Evolutionary conservation across 192 early-diverging fungal genomes (phyloP).

Genomic region (Cladochytrium replicatum): DNA sequence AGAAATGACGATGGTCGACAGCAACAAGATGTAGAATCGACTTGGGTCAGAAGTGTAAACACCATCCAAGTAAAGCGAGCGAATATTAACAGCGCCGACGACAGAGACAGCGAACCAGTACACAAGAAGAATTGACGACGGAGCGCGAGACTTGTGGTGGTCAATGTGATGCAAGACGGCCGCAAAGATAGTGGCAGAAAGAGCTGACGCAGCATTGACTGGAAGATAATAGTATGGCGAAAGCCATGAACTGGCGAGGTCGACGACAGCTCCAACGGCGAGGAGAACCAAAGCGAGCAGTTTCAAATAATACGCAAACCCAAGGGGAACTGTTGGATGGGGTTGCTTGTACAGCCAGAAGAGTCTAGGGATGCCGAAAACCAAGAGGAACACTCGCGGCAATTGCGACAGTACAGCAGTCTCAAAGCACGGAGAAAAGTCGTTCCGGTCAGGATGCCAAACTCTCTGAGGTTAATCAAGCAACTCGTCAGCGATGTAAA

Average conservation of each 20-base stretch:
- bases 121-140: constrained; percentile 44
- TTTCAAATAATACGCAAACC: constrained; percentile 14
- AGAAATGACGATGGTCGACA: constrained; percentile 10
- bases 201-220: background rate
- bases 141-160: constrained; percentile 28
- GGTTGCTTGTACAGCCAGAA: constrained; percentile 16
- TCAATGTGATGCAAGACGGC: constrained; percentile 33
- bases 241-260: background rate
- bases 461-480: too few species aligned
- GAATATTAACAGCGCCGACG: constrained; percentile 17
- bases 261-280: background rate
- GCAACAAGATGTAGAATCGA: constrained; percentile 6
- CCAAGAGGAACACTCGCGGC: constrained; percentile 21
- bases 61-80: constrained; percentile 28
- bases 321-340: constrained; percentile 5
- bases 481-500: too few species aligned
- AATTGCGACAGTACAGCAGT: constrained; percentile 11
- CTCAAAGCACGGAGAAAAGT: too few species aligned
- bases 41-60: constrained; percentile 10
- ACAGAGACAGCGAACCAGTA: constrained; percentile 36
- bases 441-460: too few species aligned
- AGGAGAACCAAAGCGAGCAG: constrained; percentile 3
- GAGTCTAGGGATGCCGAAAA: constrained; percentile 30
- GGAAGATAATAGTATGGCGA: background rate
- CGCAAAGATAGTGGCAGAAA: constrained; percentile 19